phyloP scores from a whole-genome alignment of 805 yeast genomes.

The Teunomyces tritomae region DNA sequence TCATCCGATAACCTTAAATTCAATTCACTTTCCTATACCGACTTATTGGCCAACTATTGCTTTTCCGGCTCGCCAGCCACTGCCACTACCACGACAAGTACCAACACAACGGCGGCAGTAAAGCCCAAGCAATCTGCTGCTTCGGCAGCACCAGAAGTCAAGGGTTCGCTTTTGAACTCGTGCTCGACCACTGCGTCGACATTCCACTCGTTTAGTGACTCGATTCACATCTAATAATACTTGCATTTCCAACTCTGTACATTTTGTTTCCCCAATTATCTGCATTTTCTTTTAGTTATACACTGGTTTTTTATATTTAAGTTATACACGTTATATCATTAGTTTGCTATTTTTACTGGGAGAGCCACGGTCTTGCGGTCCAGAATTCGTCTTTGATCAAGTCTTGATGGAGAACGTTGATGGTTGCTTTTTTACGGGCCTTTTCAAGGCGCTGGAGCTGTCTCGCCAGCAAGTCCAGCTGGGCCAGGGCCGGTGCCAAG shows the following conservation, averaged over 20 bases:
- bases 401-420: conserved; percentile 53
- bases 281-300: not conserved
- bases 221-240: conserved; percentile 24
- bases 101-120: not conserved
- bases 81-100: not conserved
- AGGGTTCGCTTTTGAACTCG: conserved; percentile 1
- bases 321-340: not conserved
- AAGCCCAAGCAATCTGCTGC: not conserved
- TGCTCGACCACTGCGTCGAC: conserved; percentile 29
- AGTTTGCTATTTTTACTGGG: not conserved
- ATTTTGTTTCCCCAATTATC: not conserved
- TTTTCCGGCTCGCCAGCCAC: conserved; percentile 26
- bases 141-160: not conserved
- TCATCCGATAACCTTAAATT: conserved; percentile 14
- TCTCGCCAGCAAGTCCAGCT: conserved; percentile 28
- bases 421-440: conserved; percentile 45
- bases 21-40: conserved; percentile 28
- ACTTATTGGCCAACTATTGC: conserved; percentile 35
- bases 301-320: not conserved
- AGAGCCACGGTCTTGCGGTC: conserved; percentile 43
- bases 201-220: conserved; percentile 33
- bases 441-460: conserved; percentile 52
- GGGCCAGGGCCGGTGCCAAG: too few relatives aligned
- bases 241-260: conserved; percentile 1
- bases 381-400: conserved; percentile 65